Evolutionary conservation across 2,329 filamentous ascomycete species (phyloP), one percentile per base, ranked within the genome.

Genomic region (Paraphoma chrysanthemicola): DNA sequence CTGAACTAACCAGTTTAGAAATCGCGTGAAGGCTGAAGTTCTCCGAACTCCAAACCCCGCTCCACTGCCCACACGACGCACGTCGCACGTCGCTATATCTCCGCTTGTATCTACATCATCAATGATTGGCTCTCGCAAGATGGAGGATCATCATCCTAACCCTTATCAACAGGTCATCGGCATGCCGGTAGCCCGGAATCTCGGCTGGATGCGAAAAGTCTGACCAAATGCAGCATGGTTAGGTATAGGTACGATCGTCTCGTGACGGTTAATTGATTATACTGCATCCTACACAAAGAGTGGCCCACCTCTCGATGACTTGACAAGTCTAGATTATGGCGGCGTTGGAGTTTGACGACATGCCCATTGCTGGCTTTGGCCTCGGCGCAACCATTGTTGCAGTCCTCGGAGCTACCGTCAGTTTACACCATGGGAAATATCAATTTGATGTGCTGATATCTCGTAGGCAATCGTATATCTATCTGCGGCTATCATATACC

Each of bases 401-500:
- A 36, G 6, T 14, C 10, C 14, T 36, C 7, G 33, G 33, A 36
- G 33, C 7, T 2, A 3, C 14, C 2, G 33, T 36, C 10, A 3
- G 33, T 36, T 3, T 14, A 36, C 23, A 14, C 33, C 10, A 36
- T 14, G 14, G 33, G 33, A 36, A 36, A 10, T 2, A 36, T 5
- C 23, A 36, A 36, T 2, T 36, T 36, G 14, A 3, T 10, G 9
- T 36, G 33, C 39, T 16, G 39, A 42, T 8, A 3, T 3, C 16
- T 3, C 12, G 17, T 18, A 48, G 38, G 28, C 45, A 6, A 29
- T 48, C 14, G 9, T 33, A 3, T 54, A 57, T 30, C 30, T 51
- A 2, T 38, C 47, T 31, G 16, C 30, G 42, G 17, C 51, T 28
- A 60, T 54, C 2, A 50, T 67, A 18, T 66, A 70, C 48, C 65